A percentile compares a stretch with the other conserved stretches of the same genome.
Evolutionary conservation across 2,329 filamentous ascomycete species (phyloP).

Genomic region (Nemania diffusa): DNA sequence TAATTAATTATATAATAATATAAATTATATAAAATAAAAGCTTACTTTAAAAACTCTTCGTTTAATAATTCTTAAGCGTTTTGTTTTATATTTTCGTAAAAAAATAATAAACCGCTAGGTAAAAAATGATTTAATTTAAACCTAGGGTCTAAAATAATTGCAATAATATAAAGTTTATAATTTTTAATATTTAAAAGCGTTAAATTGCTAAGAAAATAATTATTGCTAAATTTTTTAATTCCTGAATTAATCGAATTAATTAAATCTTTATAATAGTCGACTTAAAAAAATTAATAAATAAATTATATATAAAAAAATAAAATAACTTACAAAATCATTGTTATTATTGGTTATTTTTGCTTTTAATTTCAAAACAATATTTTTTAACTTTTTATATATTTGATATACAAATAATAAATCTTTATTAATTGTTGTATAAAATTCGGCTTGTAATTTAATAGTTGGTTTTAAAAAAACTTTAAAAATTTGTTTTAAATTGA

Average conservation of each 20-base stretch:
- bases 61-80: slow-evolving; percentile 1
- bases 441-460: slow-evolving; percentile 11
- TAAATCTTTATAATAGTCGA: no score
- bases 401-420: slow-evolving; percentile 11
- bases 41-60: no score
- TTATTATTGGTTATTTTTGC: not conserved
- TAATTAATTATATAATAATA: no score
- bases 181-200: not conserved
- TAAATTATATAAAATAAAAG: no score
- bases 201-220: not conserved
- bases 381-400: slow-evolving; percentile 9
- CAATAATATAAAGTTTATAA: slow-evolving; percentile 8
- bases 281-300: not conserved
- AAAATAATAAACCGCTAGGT: slow-evolving; percentile 22
- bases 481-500: no score
- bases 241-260: no score
- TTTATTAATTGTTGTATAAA: slow-evolving; percentile 5
- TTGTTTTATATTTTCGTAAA: slow-evolving; percentile 1
- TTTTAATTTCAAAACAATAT: not conserved
- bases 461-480: slow-evolving; percentile 9
- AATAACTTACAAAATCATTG: not conserved
- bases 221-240: not conserved
- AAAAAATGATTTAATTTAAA: slow-evolving; percentile 16
- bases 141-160: slow-evolving; percentile 3
- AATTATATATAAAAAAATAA: slow-evolving; percentile 1